These are phyloP conservation scores for Paecilomyces formosus DNA, from an alignment of 2,329 filamentous ascomycete species.

Conservation along the genomic window DNA sequence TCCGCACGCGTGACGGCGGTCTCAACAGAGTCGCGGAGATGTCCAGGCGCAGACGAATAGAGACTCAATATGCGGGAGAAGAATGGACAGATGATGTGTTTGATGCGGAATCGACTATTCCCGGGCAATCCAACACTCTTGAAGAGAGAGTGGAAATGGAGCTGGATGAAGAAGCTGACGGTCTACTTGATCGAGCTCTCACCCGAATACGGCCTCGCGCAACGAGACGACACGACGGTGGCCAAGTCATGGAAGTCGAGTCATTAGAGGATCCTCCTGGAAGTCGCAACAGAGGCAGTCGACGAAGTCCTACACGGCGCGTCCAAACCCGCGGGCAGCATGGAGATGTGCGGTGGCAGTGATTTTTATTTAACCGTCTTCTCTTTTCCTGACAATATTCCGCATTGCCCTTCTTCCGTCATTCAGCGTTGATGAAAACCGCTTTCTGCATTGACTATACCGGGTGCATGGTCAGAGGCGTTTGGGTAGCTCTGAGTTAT, in stretches of 20 bases:
- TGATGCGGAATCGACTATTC: slow-evolving; percentile 15
- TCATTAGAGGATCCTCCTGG: slow-evolving; percentile 14
- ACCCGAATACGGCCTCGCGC: slow-evolving; percentile 20
- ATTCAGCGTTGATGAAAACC: neutral
- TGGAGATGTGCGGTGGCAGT: neutral
- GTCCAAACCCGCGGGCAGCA: neutral
- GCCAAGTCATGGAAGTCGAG: slow-evolving; percentile 14
- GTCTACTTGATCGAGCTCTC: slow-evolving; percentile 31
- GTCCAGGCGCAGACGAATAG: slow-evolving; percentile 15
- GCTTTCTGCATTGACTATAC: neutral
- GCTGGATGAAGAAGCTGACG: slow-evolving; percentile 37
- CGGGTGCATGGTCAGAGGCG: neutral
- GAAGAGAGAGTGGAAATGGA: slow-evolving; percentile 33
- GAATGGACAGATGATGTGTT: slow-evolving; percentile 32
- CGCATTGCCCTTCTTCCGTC: neutral
- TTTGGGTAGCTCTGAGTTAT: neutral
- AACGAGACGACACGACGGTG: slow-evolving; percentile 8
- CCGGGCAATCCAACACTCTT: slow-evolving; percentile 9
- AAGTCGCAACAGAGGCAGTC: slow-evolving; percentile 12
- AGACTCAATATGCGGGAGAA: slow-evolving; percentile 17
- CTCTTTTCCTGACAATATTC: neutral
- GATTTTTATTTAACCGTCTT: neutral
- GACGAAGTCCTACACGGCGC: slow-evolving; percentile 9
- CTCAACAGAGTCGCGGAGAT: slow-evolving; percentile 13
- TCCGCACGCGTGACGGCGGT: slow-evolving; percentile 20